phyloP scores from a whole-genome alignment of 176 grass and related monocot species.

The Carex parvula region DNA sequence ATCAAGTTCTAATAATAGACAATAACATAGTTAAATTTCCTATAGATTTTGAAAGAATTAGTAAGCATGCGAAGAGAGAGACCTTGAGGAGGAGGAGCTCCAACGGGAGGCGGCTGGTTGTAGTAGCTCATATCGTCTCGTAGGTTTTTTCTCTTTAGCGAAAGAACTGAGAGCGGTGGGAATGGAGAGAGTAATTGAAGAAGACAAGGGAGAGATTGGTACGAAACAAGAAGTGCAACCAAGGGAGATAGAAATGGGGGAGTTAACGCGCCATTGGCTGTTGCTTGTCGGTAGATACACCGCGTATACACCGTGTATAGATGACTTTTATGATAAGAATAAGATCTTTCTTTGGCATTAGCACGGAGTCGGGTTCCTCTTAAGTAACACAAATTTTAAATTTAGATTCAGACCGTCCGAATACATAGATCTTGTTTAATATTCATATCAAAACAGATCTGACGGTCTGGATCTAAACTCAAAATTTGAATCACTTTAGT shows the following conservation, averaged over 20 bases:
- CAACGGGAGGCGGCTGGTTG: slow-evolving; percentile 40
- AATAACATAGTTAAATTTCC: not conserved
- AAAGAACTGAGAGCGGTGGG: too few relatives aligned
- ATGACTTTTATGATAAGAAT: too few relatives aligned
- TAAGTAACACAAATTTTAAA: too few relatives aligned
- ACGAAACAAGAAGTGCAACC: not conserved
- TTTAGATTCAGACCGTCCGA: too few relatives aligned
- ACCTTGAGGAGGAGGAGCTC: slow-evolving; percentile 52
- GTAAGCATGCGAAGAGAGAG: not conserved
- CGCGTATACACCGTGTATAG: slow-evolving; percentile 5
- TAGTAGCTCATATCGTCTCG: slow-evolving; percentile 34
- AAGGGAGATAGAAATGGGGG: slow-evolving; percentile 6
- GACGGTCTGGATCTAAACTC: too few relatives aligned
- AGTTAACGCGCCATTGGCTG: not conserved
- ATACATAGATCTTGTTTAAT: too few relatives aligned
- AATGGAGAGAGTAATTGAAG: not conserved
- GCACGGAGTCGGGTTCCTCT: too few relatives aligned
- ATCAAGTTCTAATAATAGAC: not conserved
- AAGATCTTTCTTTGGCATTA: too few relatives aligned
- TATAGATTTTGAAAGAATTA: not conserved
- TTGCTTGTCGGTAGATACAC: not conserved
- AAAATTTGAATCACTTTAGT: too few relatives aligned
- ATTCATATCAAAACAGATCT: too few relatives aligned
- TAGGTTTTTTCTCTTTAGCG: not conserved
- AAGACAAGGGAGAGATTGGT: not conserved